phyloP scores from a whole-genome alignment of 2,329 filamentous ascomycete genomes.

The Nothophoma quercina region DNA sequence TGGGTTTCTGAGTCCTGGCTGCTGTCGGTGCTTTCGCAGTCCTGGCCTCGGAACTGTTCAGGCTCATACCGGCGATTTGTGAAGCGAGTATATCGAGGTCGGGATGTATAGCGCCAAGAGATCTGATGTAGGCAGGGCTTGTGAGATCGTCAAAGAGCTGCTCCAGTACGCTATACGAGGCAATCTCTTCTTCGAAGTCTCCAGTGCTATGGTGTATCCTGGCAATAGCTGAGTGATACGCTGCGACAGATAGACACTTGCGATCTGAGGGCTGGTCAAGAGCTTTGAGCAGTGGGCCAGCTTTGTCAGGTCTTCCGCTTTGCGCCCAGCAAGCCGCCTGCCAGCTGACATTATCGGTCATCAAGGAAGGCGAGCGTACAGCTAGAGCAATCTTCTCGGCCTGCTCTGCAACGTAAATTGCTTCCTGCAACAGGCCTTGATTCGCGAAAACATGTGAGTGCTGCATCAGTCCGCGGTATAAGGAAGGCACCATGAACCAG shows the following conservation, averaged over 20 bases:
- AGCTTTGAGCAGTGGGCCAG: conserved; percentile 61
- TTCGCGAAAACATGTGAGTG: conserved; percentile 82
- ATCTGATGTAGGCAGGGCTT: conserved; percentile 41
- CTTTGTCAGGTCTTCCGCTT: conserved; percentile 59
- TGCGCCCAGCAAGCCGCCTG: conserved; percentile 59
- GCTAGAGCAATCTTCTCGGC: conserved; percentile 77
- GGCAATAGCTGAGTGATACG: conserved; percentile 59
- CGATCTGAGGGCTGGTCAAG: conserved; percentile 54
- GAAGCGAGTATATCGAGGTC: conserved; percentile 50
- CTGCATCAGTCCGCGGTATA: conserved; percentile 75
- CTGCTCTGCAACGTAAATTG: conserved; percentile 85
- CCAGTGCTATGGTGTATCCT: conserved; percentile 58
- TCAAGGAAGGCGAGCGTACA: conserved; percentile 67
- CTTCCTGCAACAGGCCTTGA: conserved; percentile 86
- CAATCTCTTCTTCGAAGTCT: conserved; percentile 57
- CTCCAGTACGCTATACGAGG: conserved; percentile 59
- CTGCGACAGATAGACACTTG: conserved; percentile 60
- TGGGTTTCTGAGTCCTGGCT: conserved; percentile 34
- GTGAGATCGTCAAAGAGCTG: conserved; percentile 54
- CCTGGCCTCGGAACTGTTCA: conserved; percentile 33
- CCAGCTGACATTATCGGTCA: conserved; percentile 55
- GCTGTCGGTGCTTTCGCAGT: conserved; percentile 16
- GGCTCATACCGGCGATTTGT: conserved; percentile 53
- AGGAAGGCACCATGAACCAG: conserved; percentile 78
- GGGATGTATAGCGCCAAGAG: conserved; percentile 33